Base-by-base conservation (phyloP, 2,329 filamentous ascomycete genomes). In the Leptodontidium sp. region DNA sequence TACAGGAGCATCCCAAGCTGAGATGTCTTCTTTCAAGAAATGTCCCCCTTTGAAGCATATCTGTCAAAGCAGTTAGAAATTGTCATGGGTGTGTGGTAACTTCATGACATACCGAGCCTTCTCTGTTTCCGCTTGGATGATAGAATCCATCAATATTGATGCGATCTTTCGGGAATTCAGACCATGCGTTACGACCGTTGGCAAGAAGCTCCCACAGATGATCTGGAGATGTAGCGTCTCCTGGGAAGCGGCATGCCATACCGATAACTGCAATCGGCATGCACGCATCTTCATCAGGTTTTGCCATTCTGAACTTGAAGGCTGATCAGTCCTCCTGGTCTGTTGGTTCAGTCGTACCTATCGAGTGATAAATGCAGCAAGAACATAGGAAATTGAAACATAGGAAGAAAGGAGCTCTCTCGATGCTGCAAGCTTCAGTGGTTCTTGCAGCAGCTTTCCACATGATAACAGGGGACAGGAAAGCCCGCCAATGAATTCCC, bases 1-100 rank as follows among this genome's bases (percentile, higher is more conserved):
- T 61, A 70, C 69, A 17, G 68, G 70, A 26, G 68, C 68, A 61
- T 72, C 70, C 29, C 45, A 72, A 11, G 63, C 64, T 12, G 65
- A 63, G n/a, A 70, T 38, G 61, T 70, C 66, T 26, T 68, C 66
- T 59, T 64, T 66, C 24, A 72, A 32, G 50, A 71, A 71, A 43
- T 70, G 62, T 17, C 65, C 70, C 8, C 64, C 67, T 61, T 52
- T 66, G 47, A 69, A 64, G 38, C 59, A 64, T 67, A 69, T 64
- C 64, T 69, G 14, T 12, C 14, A 45, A 38, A 40, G 17, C n/a
- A 29, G 15, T 40, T 11, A 29, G 14, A 24, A 55, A 26, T 12
- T 3, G 9, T 63, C 17, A 15, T 8, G 6, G 2, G 4, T 21
- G 6, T 2, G 4, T 21, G 21, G 38, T 43, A 15, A 24, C 12